These are phyloP conservation scores for Eimeria praecox DNA, from an alignment of 169 alveolate species.

Conservation along the genomic window DNA sequence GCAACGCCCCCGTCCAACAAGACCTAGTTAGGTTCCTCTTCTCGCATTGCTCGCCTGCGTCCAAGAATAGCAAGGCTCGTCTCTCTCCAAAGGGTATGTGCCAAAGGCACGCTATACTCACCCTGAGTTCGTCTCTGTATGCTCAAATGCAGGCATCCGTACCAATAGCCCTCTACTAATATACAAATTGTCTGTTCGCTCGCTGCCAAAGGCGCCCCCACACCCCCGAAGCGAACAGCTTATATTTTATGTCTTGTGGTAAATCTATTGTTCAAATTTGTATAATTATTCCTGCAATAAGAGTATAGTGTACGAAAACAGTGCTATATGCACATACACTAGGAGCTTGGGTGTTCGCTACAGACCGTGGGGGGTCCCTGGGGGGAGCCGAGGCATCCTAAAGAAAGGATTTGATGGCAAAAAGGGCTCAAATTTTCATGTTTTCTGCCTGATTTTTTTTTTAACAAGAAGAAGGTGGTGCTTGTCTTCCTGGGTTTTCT, in stretches of 20 bases:
- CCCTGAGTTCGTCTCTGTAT: background rate
- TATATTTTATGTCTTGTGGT: background rate
- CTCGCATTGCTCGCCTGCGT: too few relatives aligned
- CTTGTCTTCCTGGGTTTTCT: background rate
- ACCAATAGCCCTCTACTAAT: background rate
- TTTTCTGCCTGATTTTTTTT: background rate
- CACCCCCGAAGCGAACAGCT: background rate
- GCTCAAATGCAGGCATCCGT: background rate
- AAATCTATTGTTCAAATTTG: background rate
- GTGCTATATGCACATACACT: background rate
- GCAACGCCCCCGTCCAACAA: too few relatives aligned
- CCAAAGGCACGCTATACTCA: too few relatives aligned
- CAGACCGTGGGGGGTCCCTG: conserved; percentile 37
- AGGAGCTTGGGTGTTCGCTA: conserved; percentile 1
- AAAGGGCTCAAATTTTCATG: background rate
- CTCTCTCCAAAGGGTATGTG: too few relatives aligned
- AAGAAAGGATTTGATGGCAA: background rate
- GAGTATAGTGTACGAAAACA: background rate
- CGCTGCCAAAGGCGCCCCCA: background rate
- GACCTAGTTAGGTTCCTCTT: too few relatives aligned
- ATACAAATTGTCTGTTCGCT: background rate
- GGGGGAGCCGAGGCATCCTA: background rate
- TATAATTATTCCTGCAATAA: background rate
- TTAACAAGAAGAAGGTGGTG: background rate
- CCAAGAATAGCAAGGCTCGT: too few relatives aligned